Base-by-base conservation (phyloP, 371 early-diverging fungal genomes). In the Actinomortierella ambigua region DNA sequence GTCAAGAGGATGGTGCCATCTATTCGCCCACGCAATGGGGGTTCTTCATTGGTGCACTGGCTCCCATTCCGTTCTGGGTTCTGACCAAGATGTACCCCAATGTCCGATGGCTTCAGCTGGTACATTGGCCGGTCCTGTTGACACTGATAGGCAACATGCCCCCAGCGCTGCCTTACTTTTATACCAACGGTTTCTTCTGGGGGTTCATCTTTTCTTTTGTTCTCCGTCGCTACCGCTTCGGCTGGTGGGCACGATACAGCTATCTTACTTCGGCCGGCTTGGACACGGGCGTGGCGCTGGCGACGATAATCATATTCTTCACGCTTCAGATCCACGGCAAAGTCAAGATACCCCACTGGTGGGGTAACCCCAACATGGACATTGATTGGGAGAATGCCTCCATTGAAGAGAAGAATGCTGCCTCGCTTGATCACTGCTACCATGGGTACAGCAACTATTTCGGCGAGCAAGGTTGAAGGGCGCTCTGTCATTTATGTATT, bases 201-300 rank as follows among this genome's bases (percentile, higher is more conserved):
- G 88, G 87, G 55, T 85, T 89, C 69, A 57, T 91, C 29, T 90
- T 88, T 66, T 84, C 88, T 70, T 89, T 68, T 65, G 70, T 69
- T 24, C 18, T 90, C 20, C 84, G 85, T 69, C 79, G 79, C 52
- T 85, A 88, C 62, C 77, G 75, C 13, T 75, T 82, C 50, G 76
- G 82, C 2, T 91, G 90, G 90, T 93, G 89, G 89, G 57, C 77
- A 55, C 80, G 86, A 48, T 90, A 90, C 71, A 88, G 85, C 70
- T 91, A 90, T 63, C 77, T 90, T 11, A 82, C 90, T 15, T 90
- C 91, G 6, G 91, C 90, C 8, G 91, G 88, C 1, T 75, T 90
- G 53, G 91, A 91, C 63, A 85, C 86, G 18, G 93, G 90, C 46
- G 75, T 79, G 9, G 87, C 85, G 23, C 64, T 84, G 22, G 77